These are phyloP conservation scores for Nepenthes alata DNA, from an alignment of 179 eudicot species.

Conservation along the genomic window DNA sequence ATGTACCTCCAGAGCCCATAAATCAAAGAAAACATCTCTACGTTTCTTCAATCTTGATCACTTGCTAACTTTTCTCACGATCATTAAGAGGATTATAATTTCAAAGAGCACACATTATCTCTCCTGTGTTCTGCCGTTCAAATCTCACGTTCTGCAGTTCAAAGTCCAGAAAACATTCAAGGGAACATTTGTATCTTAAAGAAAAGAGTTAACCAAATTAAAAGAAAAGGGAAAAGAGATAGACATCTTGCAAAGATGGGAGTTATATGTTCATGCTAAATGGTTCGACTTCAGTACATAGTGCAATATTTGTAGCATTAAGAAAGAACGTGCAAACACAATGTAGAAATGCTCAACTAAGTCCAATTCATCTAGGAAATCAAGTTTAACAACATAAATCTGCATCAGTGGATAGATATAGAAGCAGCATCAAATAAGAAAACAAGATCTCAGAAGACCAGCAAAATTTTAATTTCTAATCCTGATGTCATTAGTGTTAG, in stretches of 20 bases:
- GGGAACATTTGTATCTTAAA: not conserved
- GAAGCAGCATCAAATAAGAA: too few relatives aligned
- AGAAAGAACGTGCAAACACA: too few relatives aligned
- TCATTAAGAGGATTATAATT: constrained; percentile 14
- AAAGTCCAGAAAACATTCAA: constrained; percentile 4
- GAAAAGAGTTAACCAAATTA: not conserved
- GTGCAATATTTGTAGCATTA: too few relatives aligned
- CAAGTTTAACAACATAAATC: too few relatives aligned
- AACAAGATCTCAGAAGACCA: too few relatives aligned
- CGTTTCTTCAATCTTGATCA: constrained; percentile 5
- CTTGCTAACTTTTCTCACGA: constrained; percentile 11
- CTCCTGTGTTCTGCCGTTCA: constrained; percentile 11
- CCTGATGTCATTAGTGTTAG: too few relatives aligned
- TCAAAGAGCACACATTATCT: not conserved
- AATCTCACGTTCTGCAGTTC: constrained; percentile 10
- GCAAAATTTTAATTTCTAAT: too few relatives aligned
- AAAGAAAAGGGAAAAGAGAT: not conserved
- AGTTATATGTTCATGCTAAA: too few relatives aligned
- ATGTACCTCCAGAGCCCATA: constrained; percentile 82
- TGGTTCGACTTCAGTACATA: too few relatives aligned
- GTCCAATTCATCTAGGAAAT: too few relatives aligned
- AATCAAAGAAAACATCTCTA: constrained; percentile 78
- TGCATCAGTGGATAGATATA: too few relatives aligned
- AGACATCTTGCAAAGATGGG: not conserved
- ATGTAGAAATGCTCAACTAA: too few relatives aligned